Evolutionary conservation across 345 rosid genomes (phyloP).

Genomic region (Euphorbia lathyris): DNA sequence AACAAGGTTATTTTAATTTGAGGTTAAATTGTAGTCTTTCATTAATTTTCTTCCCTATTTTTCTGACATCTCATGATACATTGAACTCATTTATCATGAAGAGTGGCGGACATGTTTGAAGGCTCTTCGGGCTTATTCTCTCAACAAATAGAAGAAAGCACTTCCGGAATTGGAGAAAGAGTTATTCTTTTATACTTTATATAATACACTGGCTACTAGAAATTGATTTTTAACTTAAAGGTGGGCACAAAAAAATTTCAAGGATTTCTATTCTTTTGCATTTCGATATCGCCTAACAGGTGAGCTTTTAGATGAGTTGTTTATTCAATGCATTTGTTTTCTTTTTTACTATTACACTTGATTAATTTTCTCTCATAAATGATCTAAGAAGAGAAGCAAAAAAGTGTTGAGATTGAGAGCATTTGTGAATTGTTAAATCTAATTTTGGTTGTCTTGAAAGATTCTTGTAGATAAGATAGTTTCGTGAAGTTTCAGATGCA

Average conservation of each 20-base stretch:
- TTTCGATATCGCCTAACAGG: constrained; percentile 94
- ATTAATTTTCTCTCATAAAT: constrained; percentile 6
- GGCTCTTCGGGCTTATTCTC: constrained; percentile 60
- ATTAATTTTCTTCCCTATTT: neutral
- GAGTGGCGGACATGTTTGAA: constrained; percentile 88
- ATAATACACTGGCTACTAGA: neutral
- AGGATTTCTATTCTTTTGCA: constrained; percentile 77
- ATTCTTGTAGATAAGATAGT: too few relatives aligned
- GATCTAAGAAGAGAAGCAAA: constrained; percentile 83
- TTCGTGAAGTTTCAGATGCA: too few relatives aligned
- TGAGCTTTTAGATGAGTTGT: constrained; percentile 23
- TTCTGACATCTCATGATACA: neutral
- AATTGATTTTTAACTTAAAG: constrained; percentile 27
- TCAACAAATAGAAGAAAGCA: constrained; percentile 66
- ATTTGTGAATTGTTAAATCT: constrained; percentile 76
- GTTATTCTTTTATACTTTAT: constrained; percentile 34
- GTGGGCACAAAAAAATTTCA: constrained; percentile 71
- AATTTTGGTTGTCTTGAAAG: too few relatives aligned
- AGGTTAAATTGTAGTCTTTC: neutral
- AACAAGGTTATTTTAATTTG: too few relatives aligned
- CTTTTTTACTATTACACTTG: neutral
- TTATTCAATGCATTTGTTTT: constrained; percentile 4
- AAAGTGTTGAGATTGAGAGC: constrained; percentile 84
- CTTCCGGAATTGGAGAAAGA: constrained; percentile 81
- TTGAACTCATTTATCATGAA: constrained; percentile 44